Evolutionary conservation across 225 moss, liverwort and hornwort species (phyloP).

Genomic region (Bryum argenteum): DNA sequence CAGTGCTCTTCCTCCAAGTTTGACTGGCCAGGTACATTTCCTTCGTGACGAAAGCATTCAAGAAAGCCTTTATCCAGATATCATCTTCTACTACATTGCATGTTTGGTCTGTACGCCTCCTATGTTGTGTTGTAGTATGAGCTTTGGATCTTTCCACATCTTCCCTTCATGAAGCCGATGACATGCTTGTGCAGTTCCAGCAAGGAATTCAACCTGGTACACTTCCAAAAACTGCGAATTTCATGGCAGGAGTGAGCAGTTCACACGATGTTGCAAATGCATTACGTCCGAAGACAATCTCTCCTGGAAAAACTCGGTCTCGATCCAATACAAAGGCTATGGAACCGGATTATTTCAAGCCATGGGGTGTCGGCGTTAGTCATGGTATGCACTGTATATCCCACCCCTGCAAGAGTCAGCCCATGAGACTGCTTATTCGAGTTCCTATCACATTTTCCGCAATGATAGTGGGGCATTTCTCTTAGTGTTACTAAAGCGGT

Average conservation of each 20-base stretch:
- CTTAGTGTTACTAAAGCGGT: not conserved
- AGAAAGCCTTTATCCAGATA: constrained; percentile 9
- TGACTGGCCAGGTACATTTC: constrained; percentile 41
- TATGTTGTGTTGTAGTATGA: constrained; percentile 9
- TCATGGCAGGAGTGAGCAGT: constrained; percentile 50
- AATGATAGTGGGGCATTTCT: constrained; percentile 15
- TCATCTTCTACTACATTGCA: constrained; percentile 17
- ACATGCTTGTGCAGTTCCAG: constrained; percentile 43
- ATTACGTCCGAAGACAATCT: constrained; percentile 45
- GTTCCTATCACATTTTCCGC: not conserved
- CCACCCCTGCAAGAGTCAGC: constrained; percentile 9
- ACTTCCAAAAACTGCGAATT: constrained; percentile 38
- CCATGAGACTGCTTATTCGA: not conserved
- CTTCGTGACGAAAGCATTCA: constrained; percentile 1
- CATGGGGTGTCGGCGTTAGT: constrained; percentile 52
- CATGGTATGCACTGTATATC: constrained; percentile 41
- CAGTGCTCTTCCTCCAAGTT: constrained; percentile 43
- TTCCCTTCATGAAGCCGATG: not conserved
- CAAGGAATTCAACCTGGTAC: constrained; percentile 39
- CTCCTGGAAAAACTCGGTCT: constrained; percentile 41
- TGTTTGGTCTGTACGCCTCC: not conserved
- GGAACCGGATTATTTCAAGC: constrained; percentile 37
- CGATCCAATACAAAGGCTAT: constrained; percentile 36
- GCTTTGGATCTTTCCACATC: not conserved
- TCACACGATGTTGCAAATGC: constrained; percentile 43